These are phyloP conservation scores for Ailanthus altissimus DNA, from an alignment of 345 rosid species.

Conservation along the genomic window DNA sequence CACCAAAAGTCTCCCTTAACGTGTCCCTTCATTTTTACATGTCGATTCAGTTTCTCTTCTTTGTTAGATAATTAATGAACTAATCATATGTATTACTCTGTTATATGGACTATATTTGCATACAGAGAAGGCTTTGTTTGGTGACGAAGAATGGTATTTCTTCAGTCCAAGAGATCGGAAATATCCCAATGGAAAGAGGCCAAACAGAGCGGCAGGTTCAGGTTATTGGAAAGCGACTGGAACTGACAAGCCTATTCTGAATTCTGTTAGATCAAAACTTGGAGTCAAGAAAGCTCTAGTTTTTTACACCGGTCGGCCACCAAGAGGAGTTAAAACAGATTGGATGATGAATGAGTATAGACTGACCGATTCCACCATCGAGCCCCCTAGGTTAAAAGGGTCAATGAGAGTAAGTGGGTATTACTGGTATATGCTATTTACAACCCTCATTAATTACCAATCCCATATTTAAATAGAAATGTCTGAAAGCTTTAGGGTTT, in stretches of 20 bases:
- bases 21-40: neutral
- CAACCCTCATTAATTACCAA: neutral
- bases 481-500: neutral
- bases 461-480: neutral
- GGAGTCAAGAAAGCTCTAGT: conserved; percentile 60
- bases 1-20: neutral
- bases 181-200: conserved; percentile 41
- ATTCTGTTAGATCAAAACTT: conserved; percentile 36
- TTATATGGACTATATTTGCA: neutral
- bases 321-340: conserved; percentile 50
- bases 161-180: conserved; percentile 58
- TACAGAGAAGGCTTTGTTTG: conserved; percentile 72
- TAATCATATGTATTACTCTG: neutral
- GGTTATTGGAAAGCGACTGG: conserved; percentile 60
- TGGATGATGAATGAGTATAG: conserved; percentile 62
- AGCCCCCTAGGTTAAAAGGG: conserved; percentile 34
- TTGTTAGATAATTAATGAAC: neutral
- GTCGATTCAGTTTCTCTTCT: neutral
- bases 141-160: conserved; percentile 70
- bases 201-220: conserved; percentile 43
- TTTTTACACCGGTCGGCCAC: conserved; percentile 46
- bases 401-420: conserved; percentile 54
- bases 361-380: conserved; percentile 28
- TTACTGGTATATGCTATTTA: neutral
- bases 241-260: conserved; percentile 41